A percentile compares a stretch with the other conserved stretches of the same genome.
phyloP scores from a whole-genome alignment of 23 red algal genomes.

The Porphyridium purpureum region DNA sequence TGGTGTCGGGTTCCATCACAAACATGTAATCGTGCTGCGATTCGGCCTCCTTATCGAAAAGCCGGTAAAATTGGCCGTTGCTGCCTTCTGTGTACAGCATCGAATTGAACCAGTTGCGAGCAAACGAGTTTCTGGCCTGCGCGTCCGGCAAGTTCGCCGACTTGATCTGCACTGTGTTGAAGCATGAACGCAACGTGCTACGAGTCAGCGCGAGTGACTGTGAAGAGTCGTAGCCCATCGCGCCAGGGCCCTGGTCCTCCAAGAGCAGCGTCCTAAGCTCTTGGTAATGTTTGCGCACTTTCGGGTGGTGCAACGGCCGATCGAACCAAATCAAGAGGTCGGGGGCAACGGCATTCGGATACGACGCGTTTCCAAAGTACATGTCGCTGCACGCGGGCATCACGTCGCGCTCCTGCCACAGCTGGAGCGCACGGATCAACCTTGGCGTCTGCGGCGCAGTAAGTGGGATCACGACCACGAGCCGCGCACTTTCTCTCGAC shows the following conservation, averaged over 20 bases:
- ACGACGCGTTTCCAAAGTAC: not conserved
- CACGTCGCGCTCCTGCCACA: conserved; percentile 6
- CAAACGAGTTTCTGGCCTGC: conserved; percentile 26
- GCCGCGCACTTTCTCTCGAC: not conserved
- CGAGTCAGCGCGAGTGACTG: not conserved
- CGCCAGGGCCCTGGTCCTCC: conserved; percentile 1
- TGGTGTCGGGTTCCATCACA: conserved; percentile 67
- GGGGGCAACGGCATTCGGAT: not conserved
- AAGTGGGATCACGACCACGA: conserved; percentile 20
- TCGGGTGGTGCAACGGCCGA: no score
- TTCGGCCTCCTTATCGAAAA: conserved; percentile 5
- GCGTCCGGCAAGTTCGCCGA: conserved; percentile 17
- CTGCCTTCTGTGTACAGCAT: conserved; percentile 47
- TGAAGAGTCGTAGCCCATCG: no score
- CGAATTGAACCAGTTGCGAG: conserved; percentile 20
- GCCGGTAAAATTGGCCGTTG: conserved; percentile 43
- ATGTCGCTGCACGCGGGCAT: conserved; percentile 2
- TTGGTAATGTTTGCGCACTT: no score
- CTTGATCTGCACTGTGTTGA: conserved; percentile 14
- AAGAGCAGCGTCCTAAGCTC: no score
- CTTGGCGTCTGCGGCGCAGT: conserved; percentile 23
- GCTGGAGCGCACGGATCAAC: conserved; percentile 3
- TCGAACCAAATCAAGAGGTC: conserved; percentile 67
- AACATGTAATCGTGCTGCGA: conserved; percentile 6
- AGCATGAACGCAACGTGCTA: conserved; percentile 17